Evolutionary conservation across 1,284 basidiomycete genomes (phyloP), one percentile per base, ranked within the genome.

Genomic region (Meira nashicola): DNA sequence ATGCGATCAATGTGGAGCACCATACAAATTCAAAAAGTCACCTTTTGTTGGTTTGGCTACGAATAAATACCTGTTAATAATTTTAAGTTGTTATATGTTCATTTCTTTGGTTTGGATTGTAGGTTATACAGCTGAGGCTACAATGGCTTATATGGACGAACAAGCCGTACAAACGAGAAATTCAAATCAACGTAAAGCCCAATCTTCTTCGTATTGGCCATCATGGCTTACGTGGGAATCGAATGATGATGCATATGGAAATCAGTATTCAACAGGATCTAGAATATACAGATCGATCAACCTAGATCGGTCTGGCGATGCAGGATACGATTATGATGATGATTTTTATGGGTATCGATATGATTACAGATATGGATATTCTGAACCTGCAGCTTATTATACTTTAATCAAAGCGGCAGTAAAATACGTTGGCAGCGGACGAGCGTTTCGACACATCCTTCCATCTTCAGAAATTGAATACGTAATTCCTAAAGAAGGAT

Each of bases 1-100:
- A 2, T 76, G 73, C 55, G 73, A 76, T 44, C 73, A 74, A 51
- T 76, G 73, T 56, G 70, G 72, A 1, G 60, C 70, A 19, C 63
- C 70, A 1, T 76, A 74, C 39, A 63, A 62, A 11, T 68, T 73
- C 40, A 63, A 63, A 47, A 59, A 62, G 19, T 68, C 71, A 41
- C 65, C 49, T 21, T 63, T 62, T 39, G 64, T 72, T 47, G 70
- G 70, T 6, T 37, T 76, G 17, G 64, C 71, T 10, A 64, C 63
- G 7, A 69, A 65, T 9, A 62, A 60, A 3, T 48, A 54, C 14
- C 59, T 68, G 11, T 59, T 71, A 14, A 61, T 67, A 40, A n/a
- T 66, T 21, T 56, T 70, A 52, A 66, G 60, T 38, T 49, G 67
- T 15, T 49, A 63, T 48, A 46, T 68, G 14, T 70, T 73, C 48